phyloP scores from a whole-genome alignment of 805 yeast species.

The Kregervanrija fluxuum region DNA sequence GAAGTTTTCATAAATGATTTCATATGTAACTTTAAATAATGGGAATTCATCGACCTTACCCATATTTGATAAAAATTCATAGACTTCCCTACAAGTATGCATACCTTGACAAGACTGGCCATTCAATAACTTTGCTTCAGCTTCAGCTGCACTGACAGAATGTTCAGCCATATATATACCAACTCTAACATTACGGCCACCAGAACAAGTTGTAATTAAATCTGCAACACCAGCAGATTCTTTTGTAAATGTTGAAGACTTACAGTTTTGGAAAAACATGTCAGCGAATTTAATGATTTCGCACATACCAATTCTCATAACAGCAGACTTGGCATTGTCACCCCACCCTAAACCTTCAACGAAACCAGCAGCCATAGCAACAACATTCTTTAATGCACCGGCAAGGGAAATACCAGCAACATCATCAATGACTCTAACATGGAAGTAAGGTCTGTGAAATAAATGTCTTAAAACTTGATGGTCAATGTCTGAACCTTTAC shows the following conservation, averaged over 20 bases:
- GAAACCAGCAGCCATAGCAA: slow-evolving; percentile 94
- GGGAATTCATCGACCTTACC: slow-evolving; percentile 68
- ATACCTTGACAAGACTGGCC: slow-evolving; percentile 98
- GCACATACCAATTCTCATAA: slow-evolving; percentile 90
- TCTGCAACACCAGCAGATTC: slow-evolving; percentile 99
- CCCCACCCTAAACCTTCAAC: slow-evolving; percentile 99
- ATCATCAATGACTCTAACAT: slow-evolving; percentile 85
- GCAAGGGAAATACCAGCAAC: slow-evolving; percentile 95
- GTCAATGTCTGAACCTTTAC: slow-evolving; percentile 67
- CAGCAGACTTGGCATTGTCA: slow-evolving; percentile 95
- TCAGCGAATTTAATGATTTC: slow-evolving; percentile 86
- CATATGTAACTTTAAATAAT: slow-evolving; percentile 70
- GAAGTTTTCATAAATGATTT: slow-evolving; percentile 69
- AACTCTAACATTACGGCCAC: slow-evolving; percentile 94
- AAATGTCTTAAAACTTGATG: slow-evolving; percentile 63
- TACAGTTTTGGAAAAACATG: slow-evolving; percentile 69
- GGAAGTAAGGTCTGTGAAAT: slow-evolving; percentile 98
- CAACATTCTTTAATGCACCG: slow-evolving; percentile 95
- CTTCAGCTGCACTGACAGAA: slow-evolving; percentile 67
- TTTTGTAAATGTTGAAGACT: slow-evolving; percentile 76
- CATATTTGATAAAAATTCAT: slow-evolving; percentile 61
- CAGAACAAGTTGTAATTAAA: slow-evolving; percentile 93
- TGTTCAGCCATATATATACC: slow-evolving; percentile 80
- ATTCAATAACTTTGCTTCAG: slow-evolving; percentile 80
- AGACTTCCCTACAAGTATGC: slow-evolving; percentile 84